These are phyloP conservation scores for Penicillium sp. DNA, from an alignment of 2,329 filamentous ascomycete genomes.

Conservation along the genomic window DNA sequence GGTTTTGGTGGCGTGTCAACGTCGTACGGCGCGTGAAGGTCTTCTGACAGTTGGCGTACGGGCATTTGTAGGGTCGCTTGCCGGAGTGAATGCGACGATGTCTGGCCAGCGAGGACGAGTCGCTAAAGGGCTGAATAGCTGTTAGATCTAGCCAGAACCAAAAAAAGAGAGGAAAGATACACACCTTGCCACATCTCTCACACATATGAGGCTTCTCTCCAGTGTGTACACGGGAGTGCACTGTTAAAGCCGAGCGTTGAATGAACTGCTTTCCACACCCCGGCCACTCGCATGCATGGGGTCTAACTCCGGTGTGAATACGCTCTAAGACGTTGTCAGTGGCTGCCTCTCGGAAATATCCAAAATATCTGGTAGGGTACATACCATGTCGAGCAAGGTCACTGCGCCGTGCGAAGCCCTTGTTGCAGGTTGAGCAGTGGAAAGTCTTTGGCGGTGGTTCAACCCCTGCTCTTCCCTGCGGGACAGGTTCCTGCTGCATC, in stretches of 20 bases:
- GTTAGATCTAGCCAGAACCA: background rate
- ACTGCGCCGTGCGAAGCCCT: slow-evolving; percentile 85
- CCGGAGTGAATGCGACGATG: slow-evolving; percentile 93
- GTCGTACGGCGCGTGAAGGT: slow-evolving; percentile 95
- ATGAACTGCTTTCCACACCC: slow-evolving; percentile 95
- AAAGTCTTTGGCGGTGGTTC: slow-evolving; percentile 62
- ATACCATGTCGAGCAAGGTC: slow-evolving; percentile 90
- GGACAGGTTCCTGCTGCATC: slow-evolving; percentile 37
- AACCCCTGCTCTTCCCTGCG: slow-evolving; percentile 36
- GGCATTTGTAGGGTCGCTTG: slow-evolving; percentile 93
- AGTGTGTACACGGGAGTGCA: slow-evolving; percentile 90
- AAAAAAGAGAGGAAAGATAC: slow-evolving; percentile 19
- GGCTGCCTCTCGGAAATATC: background rate
- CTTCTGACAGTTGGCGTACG: slow-evolving; percentile 94
- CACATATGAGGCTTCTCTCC: slow-evolving; percentile 98
- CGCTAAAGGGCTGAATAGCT: slow-evolving; percentile 70
- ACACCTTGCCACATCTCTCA: slow-evolving; percentile 88
- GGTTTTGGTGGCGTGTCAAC: slow-evolving; percentile 87
- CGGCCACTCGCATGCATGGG: slow-evolving; percentile 83
- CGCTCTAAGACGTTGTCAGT: slow-evolving; percentile 54
- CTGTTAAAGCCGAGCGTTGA: slow-evolving; percentile 86
- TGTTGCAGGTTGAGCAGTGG: slow-evolving; percentile 78
- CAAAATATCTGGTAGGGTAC: slow-evolving; percentile 23
- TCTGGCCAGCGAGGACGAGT: slow-evolving; percentile 85
- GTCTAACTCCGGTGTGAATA: slow-evolving; percentile 83